Conservation (phyloP, 257 asterid species). For the Fraxinus quadrangulata region DNA sequence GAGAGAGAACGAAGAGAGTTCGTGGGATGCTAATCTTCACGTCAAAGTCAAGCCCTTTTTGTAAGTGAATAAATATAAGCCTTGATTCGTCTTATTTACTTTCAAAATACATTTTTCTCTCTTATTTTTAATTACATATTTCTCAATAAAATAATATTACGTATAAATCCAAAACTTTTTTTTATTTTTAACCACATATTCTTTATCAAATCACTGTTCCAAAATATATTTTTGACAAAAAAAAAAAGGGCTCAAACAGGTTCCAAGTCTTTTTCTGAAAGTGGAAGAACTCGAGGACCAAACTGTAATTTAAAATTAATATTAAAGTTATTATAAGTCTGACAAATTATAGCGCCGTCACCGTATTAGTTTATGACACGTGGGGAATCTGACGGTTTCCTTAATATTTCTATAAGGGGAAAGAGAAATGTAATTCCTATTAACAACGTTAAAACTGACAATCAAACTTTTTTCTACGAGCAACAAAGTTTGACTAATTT, state of each 20-base stretch:
- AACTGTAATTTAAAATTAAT: conserved; percentile 18
- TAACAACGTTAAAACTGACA: conserved; percentile 26
- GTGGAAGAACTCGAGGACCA: conserved; percentile 31
- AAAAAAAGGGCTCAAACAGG: too few relatives aligned
- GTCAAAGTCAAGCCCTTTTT: conserved; percentile 43
- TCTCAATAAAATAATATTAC: too few relatives aligned
- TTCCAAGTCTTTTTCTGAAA: background rate
- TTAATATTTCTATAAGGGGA: conserved; percentile 46
- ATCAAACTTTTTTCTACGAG: conserved; percentile 21
- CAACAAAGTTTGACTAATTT: conserved; percentile 23
- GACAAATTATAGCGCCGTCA: conserved; percentile 36
- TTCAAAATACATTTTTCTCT: too few relatives aligned
- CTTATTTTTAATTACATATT: too few relatives aligned
- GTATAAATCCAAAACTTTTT: too few relatives aligned
- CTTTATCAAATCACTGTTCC: too few relatives aligned
- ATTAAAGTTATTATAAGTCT: background rate
- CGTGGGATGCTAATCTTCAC: conserved; percentile 18
- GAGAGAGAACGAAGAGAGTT: background rate
- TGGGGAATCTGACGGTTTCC: conserved; percentile 42
- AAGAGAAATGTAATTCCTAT: conserved; percentile 37
- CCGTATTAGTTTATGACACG: conserved; percentile 53
- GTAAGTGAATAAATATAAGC: conserved; percentile 22
- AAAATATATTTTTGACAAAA: too few relatives aligned
- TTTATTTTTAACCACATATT: too few relatives aligned
- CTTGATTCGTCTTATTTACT: too few relatives aligned